phyloP scores from a whole-genome alignment of 805 yeast genomes.

The Metschnikowia santaceciliae region DNA sequence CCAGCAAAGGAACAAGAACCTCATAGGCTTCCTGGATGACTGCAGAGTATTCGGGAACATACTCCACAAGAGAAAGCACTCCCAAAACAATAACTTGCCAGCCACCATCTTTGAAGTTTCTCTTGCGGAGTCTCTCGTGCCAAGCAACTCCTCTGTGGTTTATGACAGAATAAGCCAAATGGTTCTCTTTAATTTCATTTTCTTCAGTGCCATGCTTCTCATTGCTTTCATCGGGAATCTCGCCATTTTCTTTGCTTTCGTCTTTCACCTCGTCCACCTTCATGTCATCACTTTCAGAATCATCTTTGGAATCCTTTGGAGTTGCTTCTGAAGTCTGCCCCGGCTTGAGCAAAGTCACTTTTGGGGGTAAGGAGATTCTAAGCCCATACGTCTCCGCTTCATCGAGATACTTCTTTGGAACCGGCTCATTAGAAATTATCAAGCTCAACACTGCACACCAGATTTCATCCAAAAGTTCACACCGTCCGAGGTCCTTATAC shows the following conservation, averaged over 20 bases:
- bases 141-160: slow-evolving; percentile 63
- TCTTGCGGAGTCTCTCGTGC: slow-evolving; percentile 71
- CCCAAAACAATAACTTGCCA: slow-evolving; percentile 83
- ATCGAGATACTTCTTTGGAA: slow-evolving; percentile 27
- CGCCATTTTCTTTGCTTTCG: slow-evolving; percentile 18
- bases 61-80: slow-evolving; percentile 56
- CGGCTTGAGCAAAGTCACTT: slow-evolving; percentile 20
- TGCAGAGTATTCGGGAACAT: slow-evolving; percentile 50
- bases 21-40: slow-evolving; percentile 50
- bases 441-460: slow-evolving; percentile 62
- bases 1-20: slow-evolving; percentile 52
- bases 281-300: neutral
- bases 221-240: slow-evolving; percentile 13
- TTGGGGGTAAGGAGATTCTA: slow-evolving; percentile 29
- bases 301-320: neutral
- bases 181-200: slow-evolving; percentile 23
- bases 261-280: slow-evolving; percentile 20
- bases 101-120: slow-evolving; percentile 76
- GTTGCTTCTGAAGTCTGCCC: slow-evolving; percentile 6
- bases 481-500: slow-evolving; percentile 38
- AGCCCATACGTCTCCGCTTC: slow-evolving; percentile 33
- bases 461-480: slow-evolving; percentile 58
- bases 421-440: slow-evolving; percentile 41
- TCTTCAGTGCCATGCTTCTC: slow-evolving; percentile 8
- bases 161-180: slow-evolving; percentile 46